Evolutionary conservation across 768 basidiomycete genomes (phyloP).

Genomic region (Antrodiella citrinella): DNA sequence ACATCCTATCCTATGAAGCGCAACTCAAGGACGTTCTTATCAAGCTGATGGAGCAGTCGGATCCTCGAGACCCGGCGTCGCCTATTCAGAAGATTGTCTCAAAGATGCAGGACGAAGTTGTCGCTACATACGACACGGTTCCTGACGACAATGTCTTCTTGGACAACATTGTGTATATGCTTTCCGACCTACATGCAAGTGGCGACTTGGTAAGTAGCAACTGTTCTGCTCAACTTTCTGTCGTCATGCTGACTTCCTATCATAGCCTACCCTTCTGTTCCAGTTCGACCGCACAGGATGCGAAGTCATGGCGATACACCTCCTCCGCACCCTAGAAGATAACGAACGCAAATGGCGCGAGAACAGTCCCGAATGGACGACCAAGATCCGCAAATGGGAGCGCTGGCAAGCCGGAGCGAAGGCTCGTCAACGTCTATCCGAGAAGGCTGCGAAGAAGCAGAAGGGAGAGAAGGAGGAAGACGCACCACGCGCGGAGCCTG

Average conservation of each 20-base stretch:
- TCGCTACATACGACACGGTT: constrained; percentile 24
- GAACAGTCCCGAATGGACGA: constrained; percentile 37
- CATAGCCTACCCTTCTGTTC: constrained; percentile 61
- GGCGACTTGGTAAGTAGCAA: constrained; percentile 43
- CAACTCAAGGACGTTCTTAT: constrained; percentile 38
- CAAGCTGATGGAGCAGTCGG: constrained; percentile 28
- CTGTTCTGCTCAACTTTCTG: constrained; percentile 1
- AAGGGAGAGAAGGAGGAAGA: constrained; percentile 26
- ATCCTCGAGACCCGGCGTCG: constrained; percentile 26
- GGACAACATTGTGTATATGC: constrained; percentile 39
- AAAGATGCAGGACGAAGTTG: constrained; percentile 31
- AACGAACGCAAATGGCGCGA: constrained; percentile 46
- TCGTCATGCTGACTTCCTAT: background rate
- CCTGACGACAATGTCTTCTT: constrained; percentile 27
- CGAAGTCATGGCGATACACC: constrained; percentile 38
- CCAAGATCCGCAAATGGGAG: constrained; percentile 44
- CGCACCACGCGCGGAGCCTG: constrained; percentile 14
- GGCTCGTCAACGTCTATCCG: constrained; percentile 37
- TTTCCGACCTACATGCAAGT: constrained; percentile 48
- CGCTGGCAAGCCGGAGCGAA: constrained; percentile 39
- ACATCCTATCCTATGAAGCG: constrained; percentile 51
- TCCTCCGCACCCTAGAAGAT: constrained; percentile 28
- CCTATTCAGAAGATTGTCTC: constrained; percentile 32
- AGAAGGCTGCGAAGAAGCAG: constrained; percentile 30
- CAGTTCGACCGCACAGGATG: constrained; percentile 54